Percentiles rank a stretch among this genome's conserved stretches.
phyloP scores from a whole-genome alignment of 768 basidiomycete genomes.

The Lentinula guzmanii region DNA sequence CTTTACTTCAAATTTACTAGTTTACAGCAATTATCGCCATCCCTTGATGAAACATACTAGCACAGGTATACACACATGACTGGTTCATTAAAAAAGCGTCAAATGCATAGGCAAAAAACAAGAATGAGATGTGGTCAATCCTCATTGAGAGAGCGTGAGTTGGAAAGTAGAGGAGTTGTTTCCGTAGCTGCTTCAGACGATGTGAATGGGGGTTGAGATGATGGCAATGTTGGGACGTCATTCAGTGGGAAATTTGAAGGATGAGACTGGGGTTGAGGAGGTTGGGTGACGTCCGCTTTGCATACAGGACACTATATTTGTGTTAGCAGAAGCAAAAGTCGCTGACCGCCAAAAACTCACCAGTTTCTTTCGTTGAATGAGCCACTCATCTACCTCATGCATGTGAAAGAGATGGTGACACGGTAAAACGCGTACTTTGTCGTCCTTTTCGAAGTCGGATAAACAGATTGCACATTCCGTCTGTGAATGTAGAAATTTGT shows the following conservation, averaged over 20 bases:
- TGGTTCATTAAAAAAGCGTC: background rate
- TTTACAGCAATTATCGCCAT: background rate
- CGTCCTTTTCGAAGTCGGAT: constrained; percentile 79
- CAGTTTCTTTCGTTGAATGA: constrained; percentile 88
- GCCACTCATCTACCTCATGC: constrained; percentile 87
- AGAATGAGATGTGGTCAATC: background rate
- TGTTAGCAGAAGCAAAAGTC: constrained; percentile 9
- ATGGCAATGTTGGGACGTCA: background rate
- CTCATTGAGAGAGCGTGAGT: background rate
- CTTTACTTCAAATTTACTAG: background rate
- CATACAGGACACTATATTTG: constrained; percentile 79
- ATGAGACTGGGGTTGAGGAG: constrained; percentile 14
- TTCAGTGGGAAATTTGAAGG: background rate
- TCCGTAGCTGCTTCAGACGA: background rate
- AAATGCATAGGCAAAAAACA: background rate
- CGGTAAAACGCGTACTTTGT: constrained; percentile 85
- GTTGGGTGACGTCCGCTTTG: constrained; percentile 85
- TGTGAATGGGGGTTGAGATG: background rate
- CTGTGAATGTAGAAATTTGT: constrained; percentile 27
- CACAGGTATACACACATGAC: background rate
- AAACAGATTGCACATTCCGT: constrained; percentile 93
- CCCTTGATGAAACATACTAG: background rate
- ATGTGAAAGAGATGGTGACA: constrained; percentile 96
- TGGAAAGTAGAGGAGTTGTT: constrained; percentile 9
- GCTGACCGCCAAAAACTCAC: constrained; percentile 38